Base-by-base conservation (phyloP, 164 flowering plant genomes). In the Vitis rotundifolia region DNA sequence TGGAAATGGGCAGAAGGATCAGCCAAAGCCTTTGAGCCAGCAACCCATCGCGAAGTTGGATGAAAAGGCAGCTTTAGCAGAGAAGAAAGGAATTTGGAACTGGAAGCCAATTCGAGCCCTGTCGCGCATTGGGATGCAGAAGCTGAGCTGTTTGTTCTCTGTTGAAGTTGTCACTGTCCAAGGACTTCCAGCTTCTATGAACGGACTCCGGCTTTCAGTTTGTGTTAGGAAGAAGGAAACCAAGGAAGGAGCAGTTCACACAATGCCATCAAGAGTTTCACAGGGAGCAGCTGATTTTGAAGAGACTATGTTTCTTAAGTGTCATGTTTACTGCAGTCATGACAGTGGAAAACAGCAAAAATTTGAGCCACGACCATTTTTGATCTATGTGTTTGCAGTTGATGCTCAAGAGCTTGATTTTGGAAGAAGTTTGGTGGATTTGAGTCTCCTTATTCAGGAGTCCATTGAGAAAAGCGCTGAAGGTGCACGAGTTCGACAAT, bases 281-380 rank as follows among this genome's bases (percentile, higher is more conserved):
- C 91, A 92, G 72, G 97, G 97, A 29, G 88, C 88, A 3, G 97
- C 99, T 1, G 99, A 94, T 70, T 94, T 94, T 59, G 97, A 92
- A 76, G 99, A 94, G 83, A 91, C 90, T 13, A 64, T 94, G 63
- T 94, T 94, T 56, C 29, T 91, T 8, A 88, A 80, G 79, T 88
- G 95, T 75, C 88, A 89, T 70, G 89, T 91, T 12, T 92, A 94
- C 66, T 86, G 82, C 81, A 76, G 71, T 19, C 67, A 71, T 18
- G 81, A 79, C 29, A 69, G 72, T 2, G 85, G 79, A 2, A 78
- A 78, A 62, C 82, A 66, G 65, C 73, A 78, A 50, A 90, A 87
- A 63, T 89, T 88, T 60, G 97, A 94, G 83, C 87, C 92, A 0
- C 83, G 98, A 0, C 97, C 95, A 0, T 94, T 94, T 67, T 59